phyloP scores from a whole-genome alignment of 2,329 filamentous ascomycete species.

The Zalaria obscura region DNA sequence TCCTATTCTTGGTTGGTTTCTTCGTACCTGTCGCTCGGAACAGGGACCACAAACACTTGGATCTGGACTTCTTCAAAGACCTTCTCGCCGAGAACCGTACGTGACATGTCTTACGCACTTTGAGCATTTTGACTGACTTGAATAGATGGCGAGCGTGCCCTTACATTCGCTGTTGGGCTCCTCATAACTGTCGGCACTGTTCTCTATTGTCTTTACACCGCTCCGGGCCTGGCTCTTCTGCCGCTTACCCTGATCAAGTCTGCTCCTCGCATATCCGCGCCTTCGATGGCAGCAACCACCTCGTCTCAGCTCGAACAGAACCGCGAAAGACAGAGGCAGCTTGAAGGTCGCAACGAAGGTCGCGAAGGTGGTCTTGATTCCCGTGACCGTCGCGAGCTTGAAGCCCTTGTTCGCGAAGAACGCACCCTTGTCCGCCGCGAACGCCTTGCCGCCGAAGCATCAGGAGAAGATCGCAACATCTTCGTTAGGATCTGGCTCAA shows the following conservation, averaged over 20 bases:
- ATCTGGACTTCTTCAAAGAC: slow-evolving; percentile 84
- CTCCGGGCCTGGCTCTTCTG: slow-evolving; percentile 73
- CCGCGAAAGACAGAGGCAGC: slow-evolving; percentile 78
- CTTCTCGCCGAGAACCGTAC: slow-evolving; percentile 67
- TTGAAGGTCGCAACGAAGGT: slow-evolving; percentile 73
- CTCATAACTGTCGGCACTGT: slow-evolving; percentile 75
- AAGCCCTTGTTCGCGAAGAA: slow-evolving; percentile 77
- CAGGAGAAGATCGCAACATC: slow-evolving; percentile 61
- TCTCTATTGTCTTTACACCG: slow-evolving; percentile 80
- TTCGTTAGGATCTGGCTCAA: slow-evolving; percentile 68
- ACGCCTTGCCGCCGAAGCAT: slow-evolving; percentile 69
- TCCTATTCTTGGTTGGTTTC: slow-evolving; percentile 84
- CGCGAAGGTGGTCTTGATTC: slow-evolving; percentile 60
- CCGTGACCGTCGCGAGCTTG: slow-evolving; percentile 80
- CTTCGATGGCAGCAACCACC: slow-evolving; percentile 62
- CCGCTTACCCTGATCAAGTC: slow-evolving; percentile 88
- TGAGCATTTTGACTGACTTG: slow-evolving; percentile 7
- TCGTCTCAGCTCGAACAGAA: slow-evolving; percentile 73
- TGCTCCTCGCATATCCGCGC: slow-evolving; percentile 71
- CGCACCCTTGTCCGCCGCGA: slow-evolving; percentile 82
- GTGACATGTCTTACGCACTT: slow-evolving; percentile 13
- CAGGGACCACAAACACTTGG: slow-evolving; percentile 49
- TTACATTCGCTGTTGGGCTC: slow-evolving; percentile 82
- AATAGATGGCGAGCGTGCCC: slow-evolving; percentile 69
- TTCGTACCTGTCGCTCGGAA: slow-evolving; percentile 73